Base-by-base conservation (phyloP, 1,139 yeast species). In the Spencermartinsiella ligniputridi region DNA sequence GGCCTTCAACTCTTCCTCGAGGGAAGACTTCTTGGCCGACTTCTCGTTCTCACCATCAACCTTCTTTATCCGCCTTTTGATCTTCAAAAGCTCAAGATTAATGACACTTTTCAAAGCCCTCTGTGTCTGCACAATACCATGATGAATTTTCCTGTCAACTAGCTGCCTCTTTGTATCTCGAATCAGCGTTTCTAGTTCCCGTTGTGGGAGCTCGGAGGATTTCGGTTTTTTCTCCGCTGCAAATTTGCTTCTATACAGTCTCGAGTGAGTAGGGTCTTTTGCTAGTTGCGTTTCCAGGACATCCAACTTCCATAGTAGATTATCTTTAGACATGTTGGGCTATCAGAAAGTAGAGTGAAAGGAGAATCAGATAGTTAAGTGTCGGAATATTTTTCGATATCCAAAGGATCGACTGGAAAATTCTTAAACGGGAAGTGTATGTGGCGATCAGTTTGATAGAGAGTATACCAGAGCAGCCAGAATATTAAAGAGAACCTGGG, bases 271-370 rank as follows among this genome's bases (percentile, higher is more conserved):
- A 12, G 48, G 49, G n/a, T 47, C 54, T 1, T 39, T 49, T 19
- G 46, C 47, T 18, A 59, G 50, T 51, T 54, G 59, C 5, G 68
- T 58, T 51, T 68, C 67, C 3, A 68, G 56, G 35, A 66, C 40
- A 49, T 68, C 71, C 38, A 68, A 56, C 51, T 66, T 58, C 60
- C 67, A 67, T 17, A 59, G 46, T 44, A 66, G 52, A 45, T 68
- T 68, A 42, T 64, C 64, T 44, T 59, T 61, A 51, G 46, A 39
- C 56, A 48, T 52, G 39, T 22, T 22, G 25, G 25, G 9, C 11
- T n/a, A n/a, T n/a, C n/a, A n/a, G n/a, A n/a, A n/a, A n/a, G n/a
- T n/a, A n/a, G n/a, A n/a, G n/a, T n/a, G n/a, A n/a, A n/a, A n/a
- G n/a, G n/a, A n/a, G n/a, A n/a, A n/a, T n/a, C n/a, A n/a, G n/a